Base-by-base conservation (phyloP, 2,329 filamentous ascomycete genomes). In the Aphanoascus verrucosus region DNA sequence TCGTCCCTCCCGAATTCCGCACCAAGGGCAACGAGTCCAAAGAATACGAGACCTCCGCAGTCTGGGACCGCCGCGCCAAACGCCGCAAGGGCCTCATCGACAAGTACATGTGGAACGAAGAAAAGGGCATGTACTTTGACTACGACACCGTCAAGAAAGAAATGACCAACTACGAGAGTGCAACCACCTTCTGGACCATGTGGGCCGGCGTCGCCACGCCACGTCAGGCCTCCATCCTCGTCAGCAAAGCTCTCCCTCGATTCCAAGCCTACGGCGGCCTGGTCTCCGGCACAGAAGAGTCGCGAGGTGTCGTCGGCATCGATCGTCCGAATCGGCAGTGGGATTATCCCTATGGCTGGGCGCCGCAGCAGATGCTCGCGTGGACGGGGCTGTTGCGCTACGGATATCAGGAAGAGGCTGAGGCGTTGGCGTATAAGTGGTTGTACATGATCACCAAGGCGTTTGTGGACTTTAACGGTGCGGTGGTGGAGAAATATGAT, bases 341-440 rank as follows among this genome's bases (percentile, higher is more conserved):
- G 93, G 93, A 98, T 68, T 97, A 89, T 67, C 93, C 93, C 0
- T 97, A 93, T 66, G 93, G 93, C 56, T 98, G 93, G 93, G 93
- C 93, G 53, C 93, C 93, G 32, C 93, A 98, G 75, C 93, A 98
- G 74, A 97, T 98, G 74, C 81, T 98, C 41, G 91, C 93, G 0
- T 98, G 93, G 93, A 90, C 88, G 1, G 93, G 90, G 2, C 75
- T 98, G 55, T 80, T 89, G 63, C 84, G 90, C 15, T 98, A 97
- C 66, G 89, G 90, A 52, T 97, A 94, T 67, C 83, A 85, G 28
- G 86, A 91, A 20, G 90, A 96, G 57, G 89, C 89, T 1, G 86
- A 95, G 72, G 78, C 89, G 34, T 72, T 98, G 59, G 86, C 88
- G 0, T 98, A 98, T 72, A 89, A 93, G 70, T 98, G 93, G 93